Evolutionary conservation across 208 protist genomes (phyloP), one percentile per base, ranked within the genome.

Genomic region (Lotmaria passim): DNA sequence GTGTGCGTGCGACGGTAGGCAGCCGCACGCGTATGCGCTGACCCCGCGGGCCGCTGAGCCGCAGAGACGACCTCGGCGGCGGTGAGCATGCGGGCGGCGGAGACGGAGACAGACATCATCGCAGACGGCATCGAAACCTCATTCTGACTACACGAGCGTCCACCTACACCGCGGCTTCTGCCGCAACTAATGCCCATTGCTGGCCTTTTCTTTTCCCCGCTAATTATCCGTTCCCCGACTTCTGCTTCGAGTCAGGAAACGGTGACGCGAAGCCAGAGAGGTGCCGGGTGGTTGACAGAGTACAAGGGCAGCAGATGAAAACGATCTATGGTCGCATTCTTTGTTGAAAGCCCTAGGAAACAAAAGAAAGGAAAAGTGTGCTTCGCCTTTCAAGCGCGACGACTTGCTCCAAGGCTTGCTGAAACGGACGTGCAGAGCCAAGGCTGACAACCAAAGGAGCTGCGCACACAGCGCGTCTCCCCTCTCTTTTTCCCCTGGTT

Each of bases 41-140:
- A 38, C 33, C 3, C 28, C 1, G 55, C 30, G 0, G 55, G 36
- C 3, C 55, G 55, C 55, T 47, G 36, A 5, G 19, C n/a, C 8
- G 34, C 55, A 3, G 36, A n/a, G 4, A 5, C 55, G 11, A 60
- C 6, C 55, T 60, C 55, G 21, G n/a, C 19, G 17, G 55, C 55
- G 7, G 55, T 31, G 14, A 47, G 30, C 23, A 38, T 33, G 36
- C 36, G 36, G 23, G 21, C 23, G 10, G 17, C n/a, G n/a, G 55
- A 60, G 6, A 60, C 23, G 23, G 55, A 60, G 24, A 23, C 19
- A 1, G 55, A 60, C 55, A 47, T 60, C 36, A 31, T 36, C 55
- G 30, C 55, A 14, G 36, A 44, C 6, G 55, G 33, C 15, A 31
- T 19, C 10, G 55, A 47, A 1, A 31, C 14, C 23, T 28, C 36